phyloP scores from a whole-genome alignment of 2,329 filamentous ascomycete genomes.

The Albophoma yamanashiensis region DNA sequence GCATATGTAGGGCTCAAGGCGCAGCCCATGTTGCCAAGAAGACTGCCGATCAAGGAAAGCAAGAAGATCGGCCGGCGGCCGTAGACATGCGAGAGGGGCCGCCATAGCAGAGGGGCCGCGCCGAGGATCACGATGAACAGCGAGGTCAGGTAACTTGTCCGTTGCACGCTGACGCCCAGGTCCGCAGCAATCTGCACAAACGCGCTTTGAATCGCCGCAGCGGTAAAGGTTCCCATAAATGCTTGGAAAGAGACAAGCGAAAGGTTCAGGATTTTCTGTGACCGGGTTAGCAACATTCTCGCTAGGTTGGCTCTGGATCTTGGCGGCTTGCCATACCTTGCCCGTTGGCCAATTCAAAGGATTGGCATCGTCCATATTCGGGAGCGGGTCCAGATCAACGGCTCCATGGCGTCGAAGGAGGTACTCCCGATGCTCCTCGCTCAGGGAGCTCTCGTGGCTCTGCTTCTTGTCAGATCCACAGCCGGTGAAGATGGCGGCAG shows the following conservation, averaged over 20 bases:
- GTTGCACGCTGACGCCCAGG: conserved; percentile 34
- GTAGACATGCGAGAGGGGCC: conserved; percentile 40
- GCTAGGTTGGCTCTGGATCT: not conserved
- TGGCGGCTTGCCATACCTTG: conserved; percentile 1
- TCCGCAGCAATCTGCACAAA: conserved; percentile 42
- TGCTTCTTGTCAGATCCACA: not conserved
- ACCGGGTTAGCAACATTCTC: not conserved
- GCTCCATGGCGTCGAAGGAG: conserved; percentile 5
- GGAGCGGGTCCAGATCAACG: conserved; percentile 5
- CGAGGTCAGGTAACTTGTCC: conserved; percentile 38
- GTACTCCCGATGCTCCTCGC: conserved; percentile 4
- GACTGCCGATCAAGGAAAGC: conserved; percentile 32
- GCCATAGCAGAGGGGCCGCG: conserved; percentile 38
- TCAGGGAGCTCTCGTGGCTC: not conserved
- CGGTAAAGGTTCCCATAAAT: conserved; percentile 45
- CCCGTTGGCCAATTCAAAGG: conserved; percentile 7
- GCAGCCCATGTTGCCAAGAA: conserved; percentile 40
- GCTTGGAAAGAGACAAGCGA: conserved; percentile 45
- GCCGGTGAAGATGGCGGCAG: not conserved
- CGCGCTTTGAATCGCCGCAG: conserved; percentile 41
- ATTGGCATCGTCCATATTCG: conserved; percentile 5
- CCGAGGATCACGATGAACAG: conserved; percentile 10
- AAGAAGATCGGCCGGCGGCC: conserved; percentile 44
- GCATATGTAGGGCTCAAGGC: conserved; percentile 35
- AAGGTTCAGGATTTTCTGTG: conserved; percentile 41